phyloP scores from a whole-genome alignment of 768 basidiomycete species.

The Naganishia onofrii region DNA sequence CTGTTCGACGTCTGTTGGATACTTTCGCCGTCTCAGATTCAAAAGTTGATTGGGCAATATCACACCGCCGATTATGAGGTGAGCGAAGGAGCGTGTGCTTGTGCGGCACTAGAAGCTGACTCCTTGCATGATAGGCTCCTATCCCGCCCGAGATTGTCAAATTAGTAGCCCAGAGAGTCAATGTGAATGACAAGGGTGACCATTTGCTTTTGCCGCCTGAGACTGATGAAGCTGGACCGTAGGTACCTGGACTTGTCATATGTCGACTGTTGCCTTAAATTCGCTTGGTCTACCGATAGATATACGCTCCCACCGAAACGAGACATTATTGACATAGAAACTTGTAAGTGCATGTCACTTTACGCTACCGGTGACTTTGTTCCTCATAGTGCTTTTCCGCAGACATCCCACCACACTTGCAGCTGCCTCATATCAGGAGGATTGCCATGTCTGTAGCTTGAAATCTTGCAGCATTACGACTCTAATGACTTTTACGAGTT shows the following conservation, averaged over 20 bases:
- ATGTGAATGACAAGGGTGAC: constrained; percentile 94
- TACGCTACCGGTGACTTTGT: too few relatives aligned
- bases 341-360: constrained; percentile 56
- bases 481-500: constrained; percentile 25
- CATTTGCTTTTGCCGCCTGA: constrained; percentile 93
- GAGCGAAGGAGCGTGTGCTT: constrained; percentile 34
- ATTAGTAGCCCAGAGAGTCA: constrained; percentile 91
- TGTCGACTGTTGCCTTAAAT: background rate
- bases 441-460: constrained; percentile 30
- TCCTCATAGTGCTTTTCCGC: background rate
- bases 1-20: constrained; percentile 99
- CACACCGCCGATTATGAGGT: constrained; percentile 99
- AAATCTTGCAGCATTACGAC: constrained; percentile 13
- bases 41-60: constrained; percentile 98
- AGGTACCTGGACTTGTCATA: constrained; percentile 54
- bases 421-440: constrained; percentile 80
- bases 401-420: constrained; percentile 83
- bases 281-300: background rate
- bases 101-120: constrained; percentile 1
- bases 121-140: constrained; percentile 64
- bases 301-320: constrained; percentile 79
- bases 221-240: constrained; percentile 93
- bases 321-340: constrained; percentile 93
- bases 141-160: constrained; percentile 96
- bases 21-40: constrained; percentile 97